A percentile compares a stretch with the other conserved stretches of the same genome.
These are phyloP conservation scores for Chrysosporium keratinophilum DNA, from an alignment of 2,329 filamentous ascomycete species.

Conservation along the genomic window DNA sequence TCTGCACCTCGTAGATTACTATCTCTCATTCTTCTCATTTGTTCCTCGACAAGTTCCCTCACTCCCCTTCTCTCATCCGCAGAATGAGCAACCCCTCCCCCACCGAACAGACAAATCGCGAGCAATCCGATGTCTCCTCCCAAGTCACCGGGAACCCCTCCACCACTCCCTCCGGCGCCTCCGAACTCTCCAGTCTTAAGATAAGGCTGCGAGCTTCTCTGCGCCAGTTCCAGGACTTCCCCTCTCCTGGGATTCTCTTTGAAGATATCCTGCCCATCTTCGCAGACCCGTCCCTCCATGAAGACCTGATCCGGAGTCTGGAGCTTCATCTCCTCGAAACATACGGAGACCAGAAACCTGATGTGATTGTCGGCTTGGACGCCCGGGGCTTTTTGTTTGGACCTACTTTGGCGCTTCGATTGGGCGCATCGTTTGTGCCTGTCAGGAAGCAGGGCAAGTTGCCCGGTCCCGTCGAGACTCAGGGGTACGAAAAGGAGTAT, in stretches of 20 bases:
- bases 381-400: conserved; percentile 94
- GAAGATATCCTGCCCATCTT: conserved; percentile 98
- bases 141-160: conserved; percentile 35
- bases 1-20: conserved; percentile 11
- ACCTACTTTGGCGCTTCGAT: conserved; percentile 69
- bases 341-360: conserved; percentile 55
- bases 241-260: conserved; percentile 83
- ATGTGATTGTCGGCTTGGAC: conserved; percentile 88
- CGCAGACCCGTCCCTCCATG: conserved; percentile 62
- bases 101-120: conserved; percentile 19
- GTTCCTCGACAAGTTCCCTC: conserved; percentile 17
- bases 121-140: conserved; percentile 29
- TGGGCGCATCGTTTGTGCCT: conserved; percentile 80
- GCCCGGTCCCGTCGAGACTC: conserved; percentile 76
- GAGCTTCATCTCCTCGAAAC: conserved; percentile 66
- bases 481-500: conserved; percentile 89
- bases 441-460: conserved; percentile 95
- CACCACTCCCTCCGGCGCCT: conserved; percentile 39
- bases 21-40: conserved; percentile 11
- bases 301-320: conserved; percentile 68
- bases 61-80: conserved; percentile 19
- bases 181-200: conserved; percentile 54
- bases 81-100: conserved; percentile 32
- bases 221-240: conserved; percentile 85
- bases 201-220: conserved; percentile 60